phyloP scores from a whole-genome alignment of 2,329 filamentous ascomycete species.

The Phoma sp. region DNA sequence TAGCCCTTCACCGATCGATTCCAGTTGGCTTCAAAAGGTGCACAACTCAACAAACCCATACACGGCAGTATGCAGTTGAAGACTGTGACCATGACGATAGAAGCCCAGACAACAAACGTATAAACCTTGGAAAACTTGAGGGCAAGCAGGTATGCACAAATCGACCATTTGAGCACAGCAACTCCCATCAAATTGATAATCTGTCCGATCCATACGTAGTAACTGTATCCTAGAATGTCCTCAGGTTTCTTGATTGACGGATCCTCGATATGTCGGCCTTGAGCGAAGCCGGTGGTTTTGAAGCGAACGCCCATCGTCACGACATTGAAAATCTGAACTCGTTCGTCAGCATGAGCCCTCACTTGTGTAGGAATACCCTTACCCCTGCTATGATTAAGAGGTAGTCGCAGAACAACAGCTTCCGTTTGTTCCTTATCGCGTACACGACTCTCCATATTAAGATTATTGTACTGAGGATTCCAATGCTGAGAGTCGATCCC shows the following conservation, averaged over 20 bases:
- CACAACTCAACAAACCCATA: slow-evolving; percentile 27
- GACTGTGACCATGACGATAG: slow-evolving; percentile 30
- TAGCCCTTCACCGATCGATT: slow-evolving; percentile 25
- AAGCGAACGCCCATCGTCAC: slow-evolving; percentile 22
- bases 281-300: slow-evolving; percentile 21
- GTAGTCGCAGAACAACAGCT: slow-evolving; percentile 31
- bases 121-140: slow-evolving; percentile 33
- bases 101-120: slow-evolving; percentile 28
- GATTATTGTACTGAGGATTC: slow-evolving; percentile 22
- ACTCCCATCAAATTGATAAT: slow-evolving; percentile 36
- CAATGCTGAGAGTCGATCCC: slow-evolving; percentile 20
- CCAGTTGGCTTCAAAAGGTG: slow-evolving; percentile 39
- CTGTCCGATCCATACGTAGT: slow-evolving; percentile 30
- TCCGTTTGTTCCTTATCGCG: slow-evolving; percentile 24
- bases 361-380: slow-evolving; percentile 1
- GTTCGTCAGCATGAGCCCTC: not conserved
- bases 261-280: slow-evolving; percentile 32
- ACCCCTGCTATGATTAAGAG: slow-evolving; percentile 30
- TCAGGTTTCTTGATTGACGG: slow-evolving; percentile 26
- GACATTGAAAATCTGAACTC: slow-evolving; percentile 24
- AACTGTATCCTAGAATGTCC: slow-evolving; percentile 26
- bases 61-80: slow-evolving; percentile 33
- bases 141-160: slow-evolving; percentile 35
- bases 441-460: slow-evolving; percentile 32
- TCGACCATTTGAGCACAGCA: slow-evolving; percentile 33